A percentile compares a stretch with the other conserved stretches of the same genome.
Evolutionary conservation across 2,329 filamentous ascomycete genomes (phyloP).

Genomic region (Claviceps maximensis): DNA sequence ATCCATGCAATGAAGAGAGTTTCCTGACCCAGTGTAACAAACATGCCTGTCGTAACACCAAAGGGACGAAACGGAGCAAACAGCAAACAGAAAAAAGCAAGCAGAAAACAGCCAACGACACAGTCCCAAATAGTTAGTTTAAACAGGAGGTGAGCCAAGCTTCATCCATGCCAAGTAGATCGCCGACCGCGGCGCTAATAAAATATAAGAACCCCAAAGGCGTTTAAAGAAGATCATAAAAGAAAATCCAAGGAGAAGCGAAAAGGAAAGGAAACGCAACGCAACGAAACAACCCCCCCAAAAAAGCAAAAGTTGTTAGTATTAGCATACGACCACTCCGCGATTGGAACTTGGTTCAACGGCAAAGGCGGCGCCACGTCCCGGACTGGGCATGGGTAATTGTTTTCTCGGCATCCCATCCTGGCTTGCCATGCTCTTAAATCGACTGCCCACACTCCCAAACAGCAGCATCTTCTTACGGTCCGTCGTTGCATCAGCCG

Average conservation of each 20-base stretch:
- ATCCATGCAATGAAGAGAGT: not conserved
- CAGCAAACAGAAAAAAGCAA: not conserved
- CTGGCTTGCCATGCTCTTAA: conserved; percentile 9
- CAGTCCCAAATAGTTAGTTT: not conserved
- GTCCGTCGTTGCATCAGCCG: conserved; percentile 14
- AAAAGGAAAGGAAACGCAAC: no score
- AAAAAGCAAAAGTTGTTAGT: not conserved
- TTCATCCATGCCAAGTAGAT: not conserved
- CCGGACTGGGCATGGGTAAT: conserved; percentile 1
- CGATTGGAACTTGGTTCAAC: not conserved
- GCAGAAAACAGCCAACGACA: conserved; percentile 2
- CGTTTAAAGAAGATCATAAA: not conserved
- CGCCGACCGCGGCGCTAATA: not conserved
- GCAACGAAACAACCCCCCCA: not conserved
- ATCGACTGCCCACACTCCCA: conserved; percentile 1
- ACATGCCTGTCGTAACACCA: not conserved
- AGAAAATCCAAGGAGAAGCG: not conserved
- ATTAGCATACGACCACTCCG: conserved; percentile 1
- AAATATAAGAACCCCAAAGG: not conserved
- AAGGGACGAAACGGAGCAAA: not conserved
- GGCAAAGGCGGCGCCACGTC: conserved; percentile 6
- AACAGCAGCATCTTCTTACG: conserved; percentile 5
- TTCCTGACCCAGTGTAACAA: not conserved
- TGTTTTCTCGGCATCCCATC: conserved; percentile 8
- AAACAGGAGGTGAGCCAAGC: not conserved